Evolutionary conservation across 495 filamentous ascomycete species (phyloP).

Genomic region (Cetradonia linearis): DNA sequence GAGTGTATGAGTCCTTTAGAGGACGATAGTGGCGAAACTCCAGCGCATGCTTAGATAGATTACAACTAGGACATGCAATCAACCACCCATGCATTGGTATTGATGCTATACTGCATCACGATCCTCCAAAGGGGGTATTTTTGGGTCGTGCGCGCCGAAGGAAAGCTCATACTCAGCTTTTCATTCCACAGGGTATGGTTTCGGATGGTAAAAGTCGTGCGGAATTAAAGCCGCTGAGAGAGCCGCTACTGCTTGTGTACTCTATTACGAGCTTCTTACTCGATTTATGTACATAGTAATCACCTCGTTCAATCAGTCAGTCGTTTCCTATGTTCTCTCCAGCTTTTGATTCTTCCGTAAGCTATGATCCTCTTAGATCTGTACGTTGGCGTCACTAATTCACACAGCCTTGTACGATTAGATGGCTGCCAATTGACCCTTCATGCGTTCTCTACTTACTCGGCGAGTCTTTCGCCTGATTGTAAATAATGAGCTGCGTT

Average conservation of each 20-base stretch:
- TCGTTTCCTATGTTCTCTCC: neutral
- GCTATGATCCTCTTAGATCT: neutral
- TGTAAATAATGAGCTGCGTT: conserved; percentile 46
- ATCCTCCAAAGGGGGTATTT: no score
- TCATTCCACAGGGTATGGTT: no score
- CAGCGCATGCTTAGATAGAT: neutral
- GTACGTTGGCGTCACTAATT: neutral
- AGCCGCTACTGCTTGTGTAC: neutral
- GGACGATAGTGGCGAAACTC: neutral
- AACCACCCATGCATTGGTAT: no score
- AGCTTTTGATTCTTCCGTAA: neutral
- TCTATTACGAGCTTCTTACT: neutral
- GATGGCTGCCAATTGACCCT: conserved; percentile 22
- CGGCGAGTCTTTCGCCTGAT: conserved; percentile 62
- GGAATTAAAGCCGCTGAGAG: neutral
- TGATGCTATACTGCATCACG: no score
- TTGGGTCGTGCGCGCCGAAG: no score
- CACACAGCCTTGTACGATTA: neutral
- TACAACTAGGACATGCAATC: no score
- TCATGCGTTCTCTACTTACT: conserved; percentile 77
- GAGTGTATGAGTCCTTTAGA: neutral
- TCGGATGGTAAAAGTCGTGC: no score
- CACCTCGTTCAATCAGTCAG: neutral
- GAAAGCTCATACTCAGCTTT: no score
- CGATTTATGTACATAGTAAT: neutral